Evolutionary conservation across 176 grass and related monocot genomes (phyloP).

Genomic region (Carex pumila): DNA sequence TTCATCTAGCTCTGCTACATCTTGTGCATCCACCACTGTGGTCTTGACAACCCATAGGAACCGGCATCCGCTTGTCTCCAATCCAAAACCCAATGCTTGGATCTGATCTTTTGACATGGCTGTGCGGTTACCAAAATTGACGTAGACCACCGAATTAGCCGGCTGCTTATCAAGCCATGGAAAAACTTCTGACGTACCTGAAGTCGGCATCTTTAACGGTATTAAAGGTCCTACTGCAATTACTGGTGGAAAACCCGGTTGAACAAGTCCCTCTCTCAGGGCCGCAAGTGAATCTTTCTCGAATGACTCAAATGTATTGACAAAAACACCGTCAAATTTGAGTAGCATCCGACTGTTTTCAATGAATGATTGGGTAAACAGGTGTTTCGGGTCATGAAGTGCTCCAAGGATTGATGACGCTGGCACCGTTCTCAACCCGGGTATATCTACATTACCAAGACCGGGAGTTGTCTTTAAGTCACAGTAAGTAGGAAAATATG

Average conservation of each 20-base stretch:
- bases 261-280: conserved; percentile 29
- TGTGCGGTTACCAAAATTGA: conserved; percentile 52
- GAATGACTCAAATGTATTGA: conserved; percentile 53
- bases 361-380: conserved; percentile 56
- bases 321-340: conserved; percentile 20
- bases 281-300: conserved; percentile 42
- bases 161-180: conserved; percentile 46
- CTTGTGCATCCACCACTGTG: conserved; percentile 29
- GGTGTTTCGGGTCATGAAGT: conserved; percentile 25
- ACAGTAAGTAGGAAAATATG: conserved; percentile 30
- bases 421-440: conserved; percentile 11
- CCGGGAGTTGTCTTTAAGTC: background rate
- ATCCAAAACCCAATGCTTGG: conserved; percentile 35
- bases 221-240: conserved; percentile 30
- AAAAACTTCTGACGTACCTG: background rate
- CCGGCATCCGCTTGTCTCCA: conserved; percentile 36
- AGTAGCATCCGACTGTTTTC: conserved; percentile 22
- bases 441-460: conserved; percentile 40
- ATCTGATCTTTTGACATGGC: conserved; percentile 22
- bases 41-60: conserved; percentile 74
- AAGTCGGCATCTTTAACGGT: background rate
- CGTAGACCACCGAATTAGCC: conserved; percentile 40
- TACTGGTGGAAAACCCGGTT: conserved; percentile 26
- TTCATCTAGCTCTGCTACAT: conserved; percentile 13
- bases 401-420: background rate